Base-by-base conservation (phyloP, 331 rosid genomes). In the Arachis monticola region DNA sequence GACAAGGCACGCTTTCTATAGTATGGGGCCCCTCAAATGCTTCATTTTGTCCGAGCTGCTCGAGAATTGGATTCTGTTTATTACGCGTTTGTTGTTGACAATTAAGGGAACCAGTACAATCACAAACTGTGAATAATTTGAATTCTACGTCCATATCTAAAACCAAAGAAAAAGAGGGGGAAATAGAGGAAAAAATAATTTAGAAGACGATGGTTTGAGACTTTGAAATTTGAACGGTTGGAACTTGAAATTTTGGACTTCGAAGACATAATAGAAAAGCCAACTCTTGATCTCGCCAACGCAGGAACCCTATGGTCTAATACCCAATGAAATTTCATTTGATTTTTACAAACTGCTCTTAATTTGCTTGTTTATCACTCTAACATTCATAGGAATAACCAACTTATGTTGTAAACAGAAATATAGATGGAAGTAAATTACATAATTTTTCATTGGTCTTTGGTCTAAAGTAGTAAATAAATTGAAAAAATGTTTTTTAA, bases 51-150 rank as follows among this genome's bases (percentile, higher is more conserved):
- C 2, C 11, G 73, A 47, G 7, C 27, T 9, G 31, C 68, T 35
- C 57, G 48, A 68, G 83, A 79, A 79, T 71, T 66, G 42, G 79
- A 76, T 83, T 76, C 70, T 57, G 53, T 45, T 52, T n/a, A 51
- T 66, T 38, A 68, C 81, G 64, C 83, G 80, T 60, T 60, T 10
- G 40, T 46, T 73, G 85, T 79, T 82, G 79, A 82, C 81, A 69
- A 82, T 40, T 8, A n/a, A 61, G 77, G 84, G 71, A 78, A 74
- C 67, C 74, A 12, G 4, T 32, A 8, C 55, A 42, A 42, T 60
- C 47, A 17, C 74, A 70, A 69, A 58, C 58, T 57, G 27, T 52
- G 22, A 7, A 22, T 5, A 35, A 5, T 60, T 78, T 79, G 75
- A 75, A 81, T 76, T 62, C 41, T 5, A 5, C 27, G 44, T 52